Percentiles rank a stretch among this genome's conserved stretches.
Evolutionary conservation across 2,329 filamentous ascomycete genomes (phyloP).

Genomic region (Beauveria bassiana): DNA sequence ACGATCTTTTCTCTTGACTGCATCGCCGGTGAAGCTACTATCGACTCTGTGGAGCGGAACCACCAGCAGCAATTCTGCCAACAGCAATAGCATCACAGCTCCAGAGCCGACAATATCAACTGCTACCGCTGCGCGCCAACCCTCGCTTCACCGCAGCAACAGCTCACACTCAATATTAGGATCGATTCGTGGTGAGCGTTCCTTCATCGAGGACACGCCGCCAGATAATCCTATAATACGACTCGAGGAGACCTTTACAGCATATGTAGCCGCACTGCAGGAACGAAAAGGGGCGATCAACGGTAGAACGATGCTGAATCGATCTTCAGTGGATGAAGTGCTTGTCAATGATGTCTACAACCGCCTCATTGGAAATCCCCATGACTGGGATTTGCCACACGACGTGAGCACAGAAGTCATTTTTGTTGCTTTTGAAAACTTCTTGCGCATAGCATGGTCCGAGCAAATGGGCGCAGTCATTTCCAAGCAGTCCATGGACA

Average conservation of each 20-base stretch:
- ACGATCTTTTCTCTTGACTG: conserved; percentile 58
- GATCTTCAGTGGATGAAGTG: conserved; percentile 65
- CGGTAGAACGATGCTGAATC: conserved; percentile 64
- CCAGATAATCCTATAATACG: conserved; percentile 61
- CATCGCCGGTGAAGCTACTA: conserved; percentile 86
- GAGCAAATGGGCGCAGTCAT: conserved; percentile 83
- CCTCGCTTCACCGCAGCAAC: conserved; percentile 35
- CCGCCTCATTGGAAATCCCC: conserved; percentile 73
- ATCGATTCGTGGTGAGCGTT: conserved; percentile 38
- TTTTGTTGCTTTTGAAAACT: conserved; percentile 91
- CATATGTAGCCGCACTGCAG: conserved; percentile 75
- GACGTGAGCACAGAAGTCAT: conserved; percentile 77
- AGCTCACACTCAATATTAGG: conserved; percentile 48
- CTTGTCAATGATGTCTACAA: conserved; percentile 88
- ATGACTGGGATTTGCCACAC: conserved; percentile 64
- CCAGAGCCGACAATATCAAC: conserved; percentile 14
- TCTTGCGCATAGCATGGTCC: conserved; percentile 78
- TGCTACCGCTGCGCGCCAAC: conserved; percentile 33
- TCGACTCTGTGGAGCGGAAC: conserved; percentile 69
- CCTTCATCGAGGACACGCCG: conserved; percentile 36
- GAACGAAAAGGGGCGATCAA: conserved; percentile 82
- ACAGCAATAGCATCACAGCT: conserved; percentile 35
- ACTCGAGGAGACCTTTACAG: conserved; percentile 77
- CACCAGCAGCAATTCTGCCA: conserved; percentile 46
- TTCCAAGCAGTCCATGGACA: conserved; percentile 60